A percentile compares a stretch with the other conserved stretches of the same genome.
Evolutionary conservation across 495 filamentous ascomycete genomes (phyloP).

Genomic region (Bacidia gigantensis): DNA sequence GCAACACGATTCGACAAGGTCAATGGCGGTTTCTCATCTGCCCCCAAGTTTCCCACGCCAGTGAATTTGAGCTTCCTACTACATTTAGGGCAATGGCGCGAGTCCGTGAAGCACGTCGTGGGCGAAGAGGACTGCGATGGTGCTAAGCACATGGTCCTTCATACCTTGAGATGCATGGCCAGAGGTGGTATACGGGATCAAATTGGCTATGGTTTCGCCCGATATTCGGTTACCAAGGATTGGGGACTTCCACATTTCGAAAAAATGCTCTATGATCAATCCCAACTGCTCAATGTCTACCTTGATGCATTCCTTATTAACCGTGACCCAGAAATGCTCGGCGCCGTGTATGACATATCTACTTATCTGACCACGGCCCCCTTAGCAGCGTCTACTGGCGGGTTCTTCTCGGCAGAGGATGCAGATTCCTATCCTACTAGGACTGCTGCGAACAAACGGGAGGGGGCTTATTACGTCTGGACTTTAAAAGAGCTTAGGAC

Average conservation of each 20-base stretch:
- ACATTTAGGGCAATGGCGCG: conserved; percentile 56
- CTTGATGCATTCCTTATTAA: conserved; percentile 74
- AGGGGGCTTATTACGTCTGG: conserved; percentile 95
- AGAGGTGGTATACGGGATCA: conserved; percentile 86
- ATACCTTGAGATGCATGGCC: conserved; percentile 69
- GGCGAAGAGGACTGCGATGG: conserved; percentile 63
- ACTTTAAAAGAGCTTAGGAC: conserved; percentile 74
- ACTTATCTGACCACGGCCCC: conserved; percentile 64
- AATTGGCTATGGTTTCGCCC: conserved; percentile 77
- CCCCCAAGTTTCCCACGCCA: conserved; percentile 87
- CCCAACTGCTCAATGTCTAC: conserved; percentile 73
- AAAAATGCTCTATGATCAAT: conserved; percentile 96
- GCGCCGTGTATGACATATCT: conserved; percentile 68
- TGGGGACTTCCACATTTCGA: conserved; percentile 95
- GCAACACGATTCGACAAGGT: conserved; percentile 60
- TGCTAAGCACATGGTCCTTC: conserved; percentile 67
- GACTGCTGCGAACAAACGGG: conserved; percentile 71
- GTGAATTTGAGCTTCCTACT: conserved; percentile 74
- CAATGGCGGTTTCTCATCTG: conserved; percentile 59
- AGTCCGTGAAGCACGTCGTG: conserved; percentile 67
- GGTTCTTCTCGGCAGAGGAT: conserved; percentile 82
- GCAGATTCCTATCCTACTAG: conserved; percentile 71
- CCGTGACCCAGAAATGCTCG: conserved; percentile 55
- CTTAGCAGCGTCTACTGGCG: conserved; percentile 53
- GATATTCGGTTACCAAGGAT: conserved; percentile 80